Evolutionary conservation across 2,329 filamentous ascomycete species (phyloP).

Genomic region (Fusarium coffeatum): DNA sequence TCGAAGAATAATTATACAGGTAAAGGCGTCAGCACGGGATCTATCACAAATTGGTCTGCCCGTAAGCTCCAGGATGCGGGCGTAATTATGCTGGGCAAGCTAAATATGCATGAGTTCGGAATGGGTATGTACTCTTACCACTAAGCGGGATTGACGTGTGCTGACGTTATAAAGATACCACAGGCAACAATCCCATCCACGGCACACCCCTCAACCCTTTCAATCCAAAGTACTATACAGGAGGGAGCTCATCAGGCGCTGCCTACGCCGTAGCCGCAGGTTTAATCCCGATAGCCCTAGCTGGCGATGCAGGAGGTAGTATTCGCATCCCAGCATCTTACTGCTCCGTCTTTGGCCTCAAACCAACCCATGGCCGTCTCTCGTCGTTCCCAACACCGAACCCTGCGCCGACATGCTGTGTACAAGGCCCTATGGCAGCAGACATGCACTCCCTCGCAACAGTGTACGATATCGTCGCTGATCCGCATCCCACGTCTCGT

Average conservation of each 20-base stretch:
- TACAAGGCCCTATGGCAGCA: constrained; percentile 74
- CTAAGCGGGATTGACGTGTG: background rate
- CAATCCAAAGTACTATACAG: constrained; percentile 77
- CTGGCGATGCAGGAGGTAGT: constrained; percentile 78
- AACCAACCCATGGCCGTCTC: constrained; percentile 75
- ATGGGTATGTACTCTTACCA: constrained; percentile 60
- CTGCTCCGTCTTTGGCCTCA: constrained; percentile 80
- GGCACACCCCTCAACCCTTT: constrained; percentile 84
- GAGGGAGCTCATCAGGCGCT: constrained; percentile 79
- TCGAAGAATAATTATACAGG: constrained; percentile 70
- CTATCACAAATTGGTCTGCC: constrained; percentile 74
- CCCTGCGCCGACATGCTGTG: constrained; percentile 71
- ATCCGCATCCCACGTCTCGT: constrained; percentile 68
- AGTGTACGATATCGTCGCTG: constrained; percentile 71
- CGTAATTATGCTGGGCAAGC: constrained; percentile 76
- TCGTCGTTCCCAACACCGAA: constrained; percentile 70
- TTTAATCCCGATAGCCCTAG: constrained; percentile 76
- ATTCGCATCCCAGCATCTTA: constrained; percentile 78
- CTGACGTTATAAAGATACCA: constrained; percentile 65
- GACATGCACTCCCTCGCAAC: constrained; percentile 75
- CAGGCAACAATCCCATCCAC: constrained; percentile 77
- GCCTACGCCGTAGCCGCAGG: constrained; percentile 77
- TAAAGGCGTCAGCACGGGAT: constrained; percentile 51
- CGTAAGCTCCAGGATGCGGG: constrained; percentile 76
- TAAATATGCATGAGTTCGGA: constrained; percentile 82